These are phyloP conservation scores for Solanum medicagineum DNA, from an alignment of 257 asterid genomes.

Conservation along the genomic window DNA sequence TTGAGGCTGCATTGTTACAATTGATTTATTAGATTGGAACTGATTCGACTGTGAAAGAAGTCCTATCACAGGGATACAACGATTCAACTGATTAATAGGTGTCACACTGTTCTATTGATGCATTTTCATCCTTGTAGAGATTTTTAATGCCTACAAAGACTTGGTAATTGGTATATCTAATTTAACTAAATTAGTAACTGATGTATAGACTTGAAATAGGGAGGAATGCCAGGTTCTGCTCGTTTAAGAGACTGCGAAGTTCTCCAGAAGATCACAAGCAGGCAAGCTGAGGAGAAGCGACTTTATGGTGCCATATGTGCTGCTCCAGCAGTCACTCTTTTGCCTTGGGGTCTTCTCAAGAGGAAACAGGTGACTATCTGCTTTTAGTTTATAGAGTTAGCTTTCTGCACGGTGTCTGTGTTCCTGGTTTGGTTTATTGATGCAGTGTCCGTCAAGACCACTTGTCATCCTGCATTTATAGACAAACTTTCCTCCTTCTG, in stretches of 20 bases:
- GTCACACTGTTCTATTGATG: not conserved
- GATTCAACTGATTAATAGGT: not conserved
- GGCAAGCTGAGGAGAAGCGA: constrained; percentile 68
- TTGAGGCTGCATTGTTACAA: not conserved
- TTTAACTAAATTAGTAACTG: not conserved
- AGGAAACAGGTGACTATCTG: constrained; percentile 48
- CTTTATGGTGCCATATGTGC: constrained; percentile 87
- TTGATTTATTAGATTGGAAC: not conserved
- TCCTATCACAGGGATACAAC: not conserved
- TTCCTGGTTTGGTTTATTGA: constrained; percentile 10
- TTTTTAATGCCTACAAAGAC: not conserved
- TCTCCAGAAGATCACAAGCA: constrained; percentile 60
- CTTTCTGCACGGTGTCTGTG: not conserved
- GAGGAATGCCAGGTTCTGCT: constrained; percentile 98
- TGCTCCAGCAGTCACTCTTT: constrained; percentile 89
- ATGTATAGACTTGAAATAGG: constrained; percentile 28
- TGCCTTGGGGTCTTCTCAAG: constrained; percentile 89
- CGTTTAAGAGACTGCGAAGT: constrained; percentile 66
- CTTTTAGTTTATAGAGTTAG: not conserved
- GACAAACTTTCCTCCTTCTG: constrained; percentile 69
- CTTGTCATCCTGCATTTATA: constrained; percentile 93
- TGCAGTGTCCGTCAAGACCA: constrained; percentile 33
- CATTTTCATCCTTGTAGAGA: not conserved
- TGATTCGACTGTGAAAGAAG: not conserved
- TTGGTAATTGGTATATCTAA: not conserved